Base-by-base conservation (phyloP, 2,329 filamentous ascomycete genomes). In the Falciphora oryzae region DNA sequence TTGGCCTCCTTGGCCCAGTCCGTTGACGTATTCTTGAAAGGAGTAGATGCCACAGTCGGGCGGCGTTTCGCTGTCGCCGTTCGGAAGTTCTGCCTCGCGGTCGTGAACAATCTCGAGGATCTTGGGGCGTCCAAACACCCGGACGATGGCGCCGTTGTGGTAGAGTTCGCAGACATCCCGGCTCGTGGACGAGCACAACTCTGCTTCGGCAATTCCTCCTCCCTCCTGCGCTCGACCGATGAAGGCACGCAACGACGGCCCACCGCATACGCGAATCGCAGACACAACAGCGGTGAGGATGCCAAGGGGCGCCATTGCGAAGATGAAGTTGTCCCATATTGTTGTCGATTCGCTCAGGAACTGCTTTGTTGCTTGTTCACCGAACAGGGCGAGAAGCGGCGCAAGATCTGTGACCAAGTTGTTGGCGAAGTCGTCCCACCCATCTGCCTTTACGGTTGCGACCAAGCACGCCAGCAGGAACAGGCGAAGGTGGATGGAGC, bases 151-250 rank as follows among this genome's bases (percentile, higher is more conserved):
- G 0, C 73, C 70, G 0, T 72, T 72, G 53, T 74, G 71, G 66
- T 69, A 79, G 0, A 79, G 67, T 62, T 80, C 77, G 57, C 77
- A 79, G 2, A 78, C 75, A 29, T 78, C 74, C 0, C 67, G 67
- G 4, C 72, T 75, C 0, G 78, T 80, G 0, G 77, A 80, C 0
- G 77, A 74, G 67, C 75, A 77, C 0, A 81, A 65, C 59, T 81
- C 78, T 0, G 72, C 69, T 63, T 81, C 78, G 0, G 69, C 73
- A 0, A 64, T 67, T 0, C 72, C 74, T 0, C 66, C 63, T 3
- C 71, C 72, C 66, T 80, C 78, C 59, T 75, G 72, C 0, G 76
- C 72, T 57, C 77, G 65, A 0, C 79, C 78, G 14, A 81, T 71
- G 29, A 80, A 72, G 2, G 78, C 75, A 22, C 73, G 71, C 1